Percentiles rank a stretch among this genome's conserved stretches.
Evolutionary conservation across 176 grass and related monocot species (phyloP).

Genomic region (Leersia perrieri): DNA sequence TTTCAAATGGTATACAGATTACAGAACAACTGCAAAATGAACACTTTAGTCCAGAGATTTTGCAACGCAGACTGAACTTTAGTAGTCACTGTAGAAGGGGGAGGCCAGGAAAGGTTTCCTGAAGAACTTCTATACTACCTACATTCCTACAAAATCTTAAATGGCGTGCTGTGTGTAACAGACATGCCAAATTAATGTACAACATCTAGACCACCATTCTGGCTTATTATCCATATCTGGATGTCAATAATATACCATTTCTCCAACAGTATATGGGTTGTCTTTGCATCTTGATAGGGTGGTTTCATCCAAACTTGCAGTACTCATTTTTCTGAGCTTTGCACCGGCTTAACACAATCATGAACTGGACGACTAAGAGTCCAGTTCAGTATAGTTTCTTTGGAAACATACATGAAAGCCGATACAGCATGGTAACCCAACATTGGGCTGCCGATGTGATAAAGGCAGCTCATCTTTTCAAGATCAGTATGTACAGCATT

Average conservation of each 20-base stretch:
- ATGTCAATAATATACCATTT: slow-evolving; percentile 31
- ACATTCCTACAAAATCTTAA: slow-evolving; percentile 42
- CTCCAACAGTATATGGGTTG: slow-evolving; percentile 20
- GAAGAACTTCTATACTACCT: background rate
- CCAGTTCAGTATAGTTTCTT: background rate
- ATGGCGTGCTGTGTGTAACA: background rate
- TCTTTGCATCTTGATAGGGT: background rate
- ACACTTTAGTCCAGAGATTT: background rate
- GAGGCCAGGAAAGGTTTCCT: background rate
- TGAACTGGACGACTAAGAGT: background rate
- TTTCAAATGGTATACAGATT: background rate
- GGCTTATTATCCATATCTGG: slow-evolving; percentile 23
- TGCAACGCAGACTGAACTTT: background rate
- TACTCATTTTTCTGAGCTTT: background rate
- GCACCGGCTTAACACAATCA: background rate
- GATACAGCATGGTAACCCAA: slow-evolving; percentile 27
- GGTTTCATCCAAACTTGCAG: background rate
- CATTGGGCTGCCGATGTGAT: slow-evolving; percentile 7
- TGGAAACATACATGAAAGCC: background rate
- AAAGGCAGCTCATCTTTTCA: slow-evolving; percentile 29
- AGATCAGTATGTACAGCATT: slow-evolving; percentile 38
- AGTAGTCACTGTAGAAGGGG: background rate
- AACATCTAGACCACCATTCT: slow-evolving; percentile 3
- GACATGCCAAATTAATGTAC: slow-evolving; percentile 29
- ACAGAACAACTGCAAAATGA: background rate